Percentiles rank a stretch among this genome's conserved stretches.
Conservation (phyloP, 192 early-diverging fungal genomes). For the Tieghemiomyces parasiticus region DNA sequence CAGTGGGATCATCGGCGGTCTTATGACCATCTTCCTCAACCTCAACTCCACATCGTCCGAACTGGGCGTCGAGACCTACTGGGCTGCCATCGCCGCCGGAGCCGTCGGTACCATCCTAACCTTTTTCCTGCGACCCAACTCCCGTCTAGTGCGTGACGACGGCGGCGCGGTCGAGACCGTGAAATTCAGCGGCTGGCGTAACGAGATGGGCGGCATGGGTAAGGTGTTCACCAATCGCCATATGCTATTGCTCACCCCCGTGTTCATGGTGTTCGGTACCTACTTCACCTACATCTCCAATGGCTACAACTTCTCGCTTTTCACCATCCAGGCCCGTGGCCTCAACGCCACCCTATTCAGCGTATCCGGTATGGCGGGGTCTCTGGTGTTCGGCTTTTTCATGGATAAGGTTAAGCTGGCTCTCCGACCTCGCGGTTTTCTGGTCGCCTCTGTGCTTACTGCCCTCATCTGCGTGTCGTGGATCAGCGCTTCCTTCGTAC, state of each 20-base stretch:
- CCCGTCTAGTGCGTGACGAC: background rate
- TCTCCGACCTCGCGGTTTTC: background rate
- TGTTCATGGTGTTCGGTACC: constrained; percentile 4
- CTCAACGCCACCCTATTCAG: constrained; percentile 6
- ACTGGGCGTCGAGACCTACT: background rate
- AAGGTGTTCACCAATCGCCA: constrained; percentile 5
- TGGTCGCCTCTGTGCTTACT: background rate
- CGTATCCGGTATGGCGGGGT: constrained; percentile 7
- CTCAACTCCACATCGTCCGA: background rate
- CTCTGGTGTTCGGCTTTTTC: constrained; percentile 6
- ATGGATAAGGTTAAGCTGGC: constrained; percentile 4
- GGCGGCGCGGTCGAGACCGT: background rate
- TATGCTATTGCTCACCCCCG: constrained; percentile 4
- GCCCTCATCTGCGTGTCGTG: background rate
- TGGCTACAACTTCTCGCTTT: constrained; percentile 7
- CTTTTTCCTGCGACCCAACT: background rate
- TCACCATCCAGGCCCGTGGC: background rate
- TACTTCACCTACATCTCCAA: constrained; percentile 8
- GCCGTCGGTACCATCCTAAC: background rate
- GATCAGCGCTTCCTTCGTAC: constrained; percentile 7
- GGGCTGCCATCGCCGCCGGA: background rate
- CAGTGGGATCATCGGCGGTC: background rate
- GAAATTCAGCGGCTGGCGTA: background rate
- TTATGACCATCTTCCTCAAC: background rate
- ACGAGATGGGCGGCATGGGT: background rate